Percentiles rank a stretch among this genome's conserved stretches.
Conservation (phyloP, 805 yeast genomes). For the Metschnikowia borealis region DNA sequence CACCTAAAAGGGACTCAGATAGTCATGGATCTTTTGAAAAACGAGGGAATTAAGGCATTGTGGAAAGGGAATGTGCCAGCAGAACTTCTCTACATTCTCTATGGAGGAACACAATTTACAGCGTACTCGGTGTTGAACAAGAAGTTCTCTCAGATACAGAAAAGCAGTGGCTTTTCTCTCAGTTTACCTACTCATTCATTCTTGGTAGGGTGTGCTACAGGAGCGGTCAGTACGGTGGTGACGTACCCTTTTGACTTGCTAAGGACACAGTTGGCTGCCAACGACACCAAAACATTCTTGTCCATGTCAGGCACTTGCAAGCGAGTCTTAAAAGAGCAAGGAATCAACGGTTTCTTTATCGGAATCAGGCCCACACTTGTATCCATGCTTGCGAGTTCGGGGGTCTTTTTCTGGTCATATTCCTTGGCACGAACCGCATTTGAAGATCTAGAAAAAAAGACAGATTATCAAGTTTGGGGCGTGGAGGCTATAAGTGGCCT, state of each 20-base stretch:
- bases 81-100: slow-evolving; percentile 73
- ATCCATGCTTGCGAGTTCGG: slow-evolving; percentile 68
- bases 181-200: slow-evolving; percentile 41
- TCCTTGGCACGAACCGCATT: slow-evolving; percentile 44
- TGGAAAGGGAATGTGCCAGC: slow-evolving; percentile 98
- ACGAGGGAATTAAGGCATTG: slow-evolving; percentile 73
- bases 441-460: slow-evolving; percentile 16
- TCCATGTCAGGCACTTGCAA: slow-evolving; percentile 30
- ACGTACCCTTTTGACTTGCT: slow-evolving; percentile 92
- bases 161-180: slow-evolving; percentile 19
- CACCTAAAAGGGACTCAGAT: slow-evolving; percentile 29
- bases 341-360: slow-evolving; percentile 44
- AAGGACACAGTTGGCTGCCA: slow-evolving; percentile 81
- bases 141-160: slow-evolving; percentile 30
- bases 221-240: slow-evolving; percentile 61
- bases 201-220: slow-evolving; percentile 73
- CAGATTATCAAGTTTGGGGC: slow-evolving; percentile 25
- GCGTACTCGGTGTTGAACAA: slow-evolving; percentile 56
- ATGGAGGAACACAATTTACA: slow-evolving; percentile 84
- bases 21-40: slow-evolving; percentile 39
- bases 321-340: slow-evolving; percentile 29
- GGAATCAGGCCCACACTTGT: slow-evolving; percentile 51
- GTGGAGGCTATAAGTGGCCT: slow-evolving; percentile 63
- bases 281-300: slow-evolving; percentile 33
- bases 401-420: slow-evolving; percentile 70